These are phyloP conservation scores for Fennellomyces sp. DNA, from an alignment of 371 early-diverging fungal species.

Conservation along the genomic window DNA sequence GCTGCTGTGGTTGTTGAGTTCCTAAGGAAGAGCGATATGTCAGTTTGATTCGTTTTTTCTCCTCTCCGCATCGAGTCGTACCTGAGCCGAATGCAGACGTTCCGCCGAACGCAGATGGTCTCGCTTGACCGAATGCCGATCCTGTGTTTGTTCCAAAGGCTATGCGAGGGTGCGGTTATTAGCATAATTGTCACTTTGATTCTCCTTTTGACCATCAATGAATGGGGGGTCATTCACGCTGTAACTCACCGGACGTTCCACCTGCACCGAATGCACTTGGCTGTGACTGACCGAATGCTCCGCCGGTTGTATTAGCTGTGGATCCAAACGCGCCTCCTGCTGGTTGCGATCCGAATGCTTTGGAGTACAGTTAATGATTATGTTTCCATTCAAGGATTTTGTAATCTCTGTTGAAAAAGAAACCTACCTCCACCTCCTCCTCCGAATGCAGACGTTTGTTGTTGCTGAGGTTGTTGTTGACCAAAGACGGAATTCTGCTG, in stretches of 20 bases:
- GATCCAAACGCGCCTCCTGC: constrained; percentile 44
- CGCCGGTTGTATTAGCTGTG: not conserved
- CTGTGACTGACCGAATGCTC: constrained; percentile 59
- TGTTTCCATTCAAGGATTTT: not conserved
- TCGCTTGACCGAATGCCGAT: constrained; percentile 54
- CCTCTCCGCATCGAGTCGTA: constrained; percentile 8
- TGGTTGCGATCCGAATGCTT: constrained; percentile 53
- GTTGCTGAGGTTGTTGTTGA: constrained; percentile 36
- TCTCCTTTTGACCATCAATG: no score
- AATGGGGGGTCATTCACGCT: no score
- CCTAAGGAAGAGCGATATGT: not conserved
- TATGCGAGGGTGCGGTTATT: no score
- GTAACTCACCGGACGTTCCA: constrained; percentile 31
- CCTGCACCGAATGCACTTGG: constrained; percentile 38
- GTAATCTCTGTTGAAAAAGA: no score
- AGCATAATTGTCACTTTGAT: no score
- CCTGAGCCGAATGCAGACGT: constrained; percentile 42
- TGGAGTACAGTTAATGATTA: not conserved
- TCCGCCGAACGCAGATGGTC: constrained; percentile 41
- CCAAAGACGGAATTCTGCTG: constrained; percentile 55
- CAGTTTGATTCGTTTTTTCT: not conserved
- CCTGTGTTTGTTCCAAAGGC: constrained; percentile 41
- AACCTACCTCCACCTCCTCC: constrained; percentile 27
- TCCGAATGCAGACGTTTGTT: constrained; percentile 51
- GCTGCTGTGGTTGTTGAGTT: not conserved